A percentile compares a stretch with the other conserved stretches of the same genome.
Evolutionary conservation across 78 protist genomes (phyloP).

Genomic region (Dictyostelium brefeldianum): DNA sequence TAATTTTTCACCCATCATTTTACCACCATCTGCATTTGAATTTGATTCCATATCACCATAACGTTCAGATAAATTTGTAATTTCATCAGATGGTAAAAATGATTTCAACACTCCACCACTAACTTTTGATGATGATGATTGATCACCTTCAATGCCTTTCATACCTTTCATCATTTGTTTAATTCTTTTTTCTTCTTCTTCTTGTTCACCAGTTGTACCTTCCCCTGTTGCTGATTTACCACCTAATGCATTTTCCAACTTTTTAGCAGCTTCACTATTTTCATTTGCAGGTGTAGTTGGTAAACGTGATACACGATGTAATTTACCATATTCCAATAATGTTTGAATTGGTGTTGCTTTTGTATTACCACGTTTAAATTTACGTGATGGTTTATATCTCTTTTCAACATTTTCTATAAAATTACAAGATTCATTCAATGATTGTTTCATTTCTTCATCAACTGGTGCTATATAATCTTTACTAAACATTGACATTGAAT

Average conservation of each 20-base stretch:
- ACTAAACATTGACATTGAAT: conserved; percentile 81
- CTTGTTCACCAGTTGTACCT: background rate
- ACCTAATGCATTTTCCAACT: conserved; percentile 32
- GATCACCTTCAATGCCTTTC: conserved; percentile 42
- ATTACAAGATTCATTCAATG: conserved; percentile 17
- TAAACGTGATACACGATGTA: conserved; percentile 24
- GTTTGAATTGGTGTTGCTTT: conserved; percentile 60
- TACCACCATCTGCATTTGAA: background rate
- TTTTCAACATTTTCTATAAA: conserved; percentile 60
- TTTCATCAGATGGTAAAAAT: conserved; percentile 56
- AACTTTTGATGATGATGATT: conserved; percentile 10
- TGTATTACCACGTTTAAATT: conserved; percentile 39
- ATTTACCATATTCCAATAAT: conserved; percentile 86
- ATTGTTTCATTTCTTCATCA: conserved; percentile 45
- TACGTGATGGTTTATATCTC: conserved; percentile 60
- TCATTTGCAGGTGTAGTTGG: background rate
- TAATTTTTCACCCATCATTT: conserved; percentile 61
- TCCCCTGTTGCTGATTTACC: background rate
- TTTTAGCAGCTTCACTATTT: conserved; percentile 39
- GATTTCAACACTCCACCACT: conserved; percentile 77
- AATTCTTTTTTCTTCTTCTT: conserved; percentile 72
- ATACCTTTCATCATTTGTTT: conserved; percentile 77
- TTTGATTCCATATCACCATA: conserved; percentile 19
- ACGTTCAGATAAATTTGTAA: conserved; percentile 33
- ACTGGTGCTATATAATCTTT: conserved; percentile 75